Base-by-base conservation (phyloP, 148 eudicot genomes). In the Diospyros kaki region DNA sequence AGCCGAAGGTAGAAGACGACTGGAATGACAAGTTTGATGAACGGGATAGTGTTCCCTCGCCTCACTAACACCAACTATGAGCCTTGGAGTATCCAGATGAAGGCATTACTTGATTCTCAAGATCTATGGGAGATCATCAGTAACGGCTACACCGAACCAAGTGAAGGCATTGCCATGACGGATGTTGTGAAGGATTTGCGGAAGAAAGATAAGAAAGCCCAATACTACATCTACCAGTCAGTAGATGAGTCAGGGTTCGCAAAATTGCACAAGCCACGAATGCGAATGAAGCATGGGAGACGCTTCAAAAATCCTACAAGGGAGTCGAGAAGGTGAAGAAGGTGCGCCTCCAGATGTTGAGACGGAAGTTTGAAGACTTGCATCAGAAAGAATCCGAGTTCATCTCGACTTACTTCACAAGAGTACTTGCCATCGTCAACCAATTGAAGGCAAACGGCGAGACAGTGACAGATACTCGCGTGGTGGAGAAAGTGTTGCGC, bases 271-370 rank as follows among this genome's bases (percentile, higher is more conserved):
- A 39, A 17, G 54, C 40, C 9, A 39, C 66, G 14, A 62, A 55
- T 14, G 69, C 55, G 9, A 58, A 76, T 12, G 46, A 58, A 68
- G 73, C 60, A 17, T 60, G 60, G 60, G 52, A 69, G 3, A 68
- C 51, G 50, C 58, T 60, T 18, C 5, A 39, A 7, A 60, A 39
- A 13, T 46, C 50, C 7, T 11, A 61, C 43, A 11, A 58, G 4
- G 63, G 68, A 4, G 56, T 59, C 38, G 44, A 61, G 4, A 42
- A 43, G 10, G 40, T 58, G 4, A 65, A 52, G 42, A 40, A 38
- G n/a, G 55, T 75, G 2, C 42, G 64, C 28, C 55, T 75, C 10
- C 71, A 75, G 44, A 58, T 69, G 2, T 10, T 66, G 17, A 14
- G 64, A 53, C 50, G 50, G 1, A 46, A 74, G 39, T 64, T 74